These are phyloP conservation scores for Neoboletus brunneissimus DNA, from an alignment of 768 basidiomycete species.

Conservation along the genomic window DNA sequence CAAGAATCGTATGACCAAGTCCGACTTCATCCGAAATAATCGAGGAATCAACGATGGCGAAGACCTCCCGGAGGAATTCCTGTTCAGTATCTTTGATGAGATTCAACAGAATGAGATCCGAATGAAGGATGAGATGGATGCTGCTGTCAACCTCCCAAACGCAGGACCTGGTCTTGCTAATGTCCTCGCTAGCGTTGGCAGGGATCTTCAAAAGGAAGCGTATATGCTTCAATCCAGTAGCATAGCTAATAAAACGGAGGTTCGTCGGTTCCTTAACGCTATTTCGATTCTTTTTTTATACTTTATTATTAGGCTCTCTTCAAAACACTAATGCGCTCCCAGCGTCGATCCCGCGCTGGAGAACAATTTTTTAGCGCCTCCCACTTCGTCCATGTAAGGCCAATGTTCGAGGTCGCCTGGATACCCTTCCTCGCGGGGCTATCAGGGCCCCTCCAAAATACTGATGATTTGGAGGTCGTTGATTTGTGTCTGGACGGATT, in stretches of 20 bases:
- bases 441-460: constrained; percentile 91
- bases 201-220: constrained; percentile 94
- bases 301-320: constrained; percentile 69
- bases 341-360: constrained; percentile 72
- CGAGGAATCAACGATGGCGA: constrained; percentile 91
- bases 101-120: constrained; percentile 91
- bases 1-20: constrained; percentile 91
- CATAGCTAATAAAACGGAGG: constrained; percentile 97
- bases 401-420: constrained; percentile 99
- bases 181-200: constrained; percentile 83
- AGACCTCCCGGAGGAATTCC: constrained; percentile 83
- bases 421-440: constrained; percentile 96
- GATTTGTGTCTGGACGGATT: constrained; percentile 93
- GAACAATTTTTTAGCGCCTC: constrained; percentile 97
- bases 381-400: constrained; percentile 92
- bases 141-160: constrained; percentile 38
- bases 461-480: constrained; percentile 90
- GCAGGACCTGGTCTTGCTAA: constrained; percentile 72
- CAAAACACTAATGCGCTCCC: constrained; percentile 86
- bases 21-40: constrained; percentile 92
- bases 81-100: constrained; percentile 82
- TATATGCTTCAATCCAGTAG: constrained; percentile 94
- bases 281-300: not conserved
- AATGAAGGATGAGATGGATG: constrained; percentile 97
- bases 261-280: constrained; percentile 27